These are phyloP conservation scores for Fusarium sublunatum DNA, from an alignment of 2,329 filamentous ascomycete species.

Conservation along the genomic window DNA sequence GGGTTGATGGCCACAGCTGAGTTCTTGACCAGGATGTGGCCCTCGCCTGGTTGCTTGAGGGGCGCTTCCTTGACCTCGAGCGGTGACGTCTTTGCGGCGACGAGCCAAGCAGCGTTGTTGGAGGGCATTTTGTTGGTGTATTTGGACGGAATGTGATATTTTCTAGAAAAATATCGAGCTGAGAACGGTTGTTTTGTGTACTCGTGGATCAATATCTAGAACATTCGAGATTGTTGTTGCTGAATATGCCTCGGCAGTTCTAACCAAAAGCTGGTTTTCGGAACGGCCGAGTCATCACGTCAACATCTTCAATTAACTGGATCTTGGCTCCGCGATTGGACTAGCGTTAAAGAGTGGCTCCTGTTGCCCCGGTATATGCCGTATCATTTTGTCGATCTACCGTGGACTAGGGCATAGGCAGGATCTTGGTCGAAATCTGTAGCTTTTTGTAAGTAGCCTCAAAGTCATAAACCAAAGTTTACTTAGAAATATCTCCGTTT, in stretches of 20 bases:
- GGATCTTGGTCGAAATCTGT: neutral
- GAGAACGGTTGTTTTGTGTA: neutral
- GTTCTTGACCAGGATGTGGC: constrained; percentile 45
- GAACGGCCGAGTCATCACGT: neutral
- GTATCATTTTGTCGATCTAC: neutral
- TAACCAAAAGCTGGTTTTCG: neutral
- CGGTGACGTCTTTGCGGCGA: constrained; percentile 26
- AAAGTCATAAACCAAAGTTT: neutral
- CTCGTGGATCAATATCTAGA: neutral
- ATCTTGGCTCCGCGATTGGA: constrained; percentile 17
- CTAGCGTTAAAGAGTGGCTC: constrained; percentile 20
- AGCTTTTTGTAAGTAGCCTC: neutral
- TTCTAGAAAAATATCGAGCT: no score
- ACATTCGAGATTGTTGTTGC: constrained; percentile 3
- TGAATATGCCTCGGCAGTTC: neutral
- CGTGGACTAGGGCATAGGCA: neutral
- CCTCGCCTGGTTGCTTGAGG: constrained; percentile 4
- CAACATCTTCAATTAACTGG: constrained; percentile 1
- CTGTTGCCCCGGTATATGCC: constrained; percentile 1
- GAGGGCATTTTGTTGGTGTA: constrained; percentile 10
- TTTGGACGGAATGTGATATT: neutral
- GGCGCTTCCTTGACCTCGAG: constrained; percentile 31
- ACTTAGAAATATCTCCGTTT: no score
- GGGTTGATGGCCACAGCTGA: constrained; percentile 50
- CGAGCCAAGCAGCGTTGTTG: constrained; percentile 26